Conservation (phyloP, 148 eudicot genomes). For the Rhododendron henanense region DNA sequence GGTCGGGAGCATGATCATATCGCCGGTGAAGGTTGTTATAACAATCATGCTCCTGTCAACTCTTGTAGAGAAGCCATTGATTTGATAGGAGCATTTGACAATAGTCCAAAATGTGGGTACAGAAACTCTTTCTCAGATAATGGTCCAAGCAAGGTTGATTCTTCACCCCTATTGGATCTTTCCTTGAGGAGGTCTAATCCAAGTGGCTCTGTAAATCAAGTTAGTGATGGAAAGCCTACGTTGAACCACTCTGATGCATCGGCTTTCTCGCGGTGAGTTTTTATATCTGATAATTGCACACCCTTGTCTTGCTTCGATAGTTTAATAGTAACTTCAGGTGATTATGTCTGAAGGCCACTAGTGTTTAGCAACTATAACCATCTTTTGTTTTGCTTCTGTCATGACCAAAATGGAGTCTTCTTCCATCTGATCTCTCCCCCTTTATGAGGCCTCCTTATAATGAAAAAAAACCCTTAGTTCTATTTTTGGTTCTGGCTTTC, state of each 20-base stretch:
- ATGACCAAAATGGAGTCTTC: neutral
- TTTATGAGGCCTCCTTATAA: neutral
- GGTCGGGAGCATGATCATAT: constrained; percentile 19
- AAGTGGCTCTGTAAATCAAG: constrained; percentile 37
- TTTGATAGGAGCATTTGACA: constrained; percentile 70
- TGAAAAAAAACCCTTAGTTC: neutral
- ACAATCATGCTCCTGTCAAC: constrained; percentile 15
- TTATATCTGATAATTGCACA: neutral
- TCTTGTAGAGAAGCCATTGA: constrained; percentile 65
- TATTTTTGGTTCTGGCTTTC: neutral
- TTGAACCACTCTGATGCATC: constrained; percentile 81
- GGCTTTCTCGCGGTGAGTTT: constrained; percentile 73
- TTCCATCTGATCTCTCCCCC: neutral
- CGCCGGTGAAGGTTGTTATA: constrained; percentile 24
- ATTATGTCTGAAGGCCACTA: neutral
- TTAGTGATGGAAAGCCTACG: constrained; percentile 33
- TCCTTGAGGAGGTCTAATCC: constrained; percentile 62
- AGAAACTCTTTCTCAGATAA: constrained; percentile 22
- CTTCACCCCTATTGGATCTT: constrained; percentile 62
- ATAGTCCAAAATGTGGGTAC: constrained; percentile 26
- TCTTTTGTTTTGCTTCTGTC: neutral
- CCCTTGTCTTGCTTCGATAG: neutral
- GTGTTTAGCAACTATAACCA: neutral
- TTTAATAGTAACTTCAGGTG: neutral
- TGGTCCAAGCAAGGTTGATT: constrained; percentile 36